Percentiles rank a stretch among this genome's conserved stretches.
Evolutionary conservation across 108 stramenopile species (phyloP).

Genomic region (Conticribra weissflogii): DNA sequence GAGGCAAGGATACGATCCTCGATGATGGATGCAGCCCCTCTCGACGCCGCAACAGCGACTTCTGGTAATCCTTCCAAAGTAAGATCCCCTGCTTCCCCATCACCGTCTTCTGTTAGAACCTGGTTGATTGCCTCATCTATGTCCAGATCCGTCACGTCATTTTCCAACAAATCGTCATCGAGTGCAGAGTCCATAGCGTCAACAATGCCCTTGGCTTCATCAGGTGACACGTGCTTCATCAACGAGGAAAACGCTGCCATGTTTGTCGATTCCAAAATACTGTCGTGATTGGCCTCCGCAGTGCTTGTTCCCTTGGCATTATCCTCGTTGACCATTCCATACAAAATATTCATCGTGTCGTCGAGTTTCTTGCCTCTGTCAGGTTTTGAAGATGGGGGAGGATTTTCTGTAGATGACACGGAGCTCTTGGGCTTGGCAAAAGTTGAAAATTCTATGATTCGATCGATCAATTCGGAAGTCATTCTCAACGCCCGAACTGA

Average conservation of each 20-base stretch:
- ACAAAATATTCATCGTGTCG: background rate
- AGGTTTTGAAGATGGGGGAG: background rate
- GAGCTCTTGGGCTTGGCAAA: too few species aligned
- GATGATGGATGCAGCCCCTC: background rate
- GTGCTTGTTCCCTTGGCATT: background rate
- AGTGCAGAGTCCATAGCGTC: background rate
- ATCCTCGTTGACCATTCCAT: background rate
- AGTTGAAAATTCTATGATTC: background rate
- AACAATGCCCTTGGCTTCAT: background rate
- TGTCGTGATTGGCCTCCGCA: background rate
- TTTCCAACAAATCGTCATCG: background rate
- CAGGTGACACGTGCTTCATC: background rate
- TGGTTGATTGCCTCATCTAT: conserved; percentile 2
- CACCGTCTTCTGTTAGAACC: background rate
- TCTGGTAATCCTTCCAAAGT: background rate
- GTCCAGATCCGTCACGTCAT: conserved; percentile 1
- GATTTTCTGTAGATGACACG: too few species aligned
- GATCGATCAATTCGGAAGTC: conserved; percentile 1
- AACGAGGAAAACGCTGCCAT: background rate
- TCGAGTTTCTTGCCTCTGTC: background rate
- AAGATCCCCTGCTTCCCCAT: background rate
- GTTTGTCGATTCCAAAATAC: background rate
- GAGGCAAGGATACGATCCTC: background rate
- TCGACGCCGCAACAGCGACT: background rate
- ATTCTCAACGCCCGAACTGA: background rate